A percentile compares a stretch with the other conserved stretches of the same genome.
Conservation (phyloP, 805 yeast species). For the Maudiozyma bulderi region DNA sequence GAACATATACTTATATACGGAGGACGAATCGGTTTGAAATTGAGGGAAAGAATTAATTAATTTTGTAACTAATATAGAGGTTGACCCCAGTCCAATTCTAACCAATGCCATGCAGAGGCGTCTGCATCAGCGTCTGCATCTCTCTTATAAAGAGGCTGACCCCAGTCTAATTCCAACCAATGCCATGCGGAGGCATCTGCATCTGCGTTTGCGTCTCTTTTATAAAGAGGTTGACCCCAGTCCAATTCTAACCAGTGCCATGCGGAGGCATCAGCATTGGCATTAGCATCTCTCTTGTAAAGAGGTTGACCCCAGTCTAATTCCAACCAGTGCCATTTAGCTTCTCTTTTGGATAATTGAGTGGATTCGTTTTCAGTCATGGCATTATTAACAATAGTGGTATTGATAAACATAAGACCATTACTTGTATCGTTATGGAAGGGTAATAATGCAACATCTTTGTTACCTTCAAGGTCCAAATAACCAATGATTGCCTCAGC, state of each 20-base stretch:
- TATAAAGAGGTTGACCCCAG: slow-evolving; percentile 20
- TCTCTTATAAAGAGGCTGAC: slow-evolving; percentile 24
- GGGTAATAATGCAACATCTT: slow-evolving; percentile 23
- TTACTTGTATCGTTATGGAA: slow-evolving; percentile 21
- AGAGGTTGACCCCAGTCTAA: slow-evolving; percentile 20
- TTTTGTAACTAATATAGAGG: slow-evolving; percentile 14
- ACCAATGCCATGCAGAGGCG: slow-evolving; percentile 22
- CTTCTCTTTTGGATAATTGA: slow-evolving; percentile 21
- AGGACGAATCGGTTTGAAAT: background rate
- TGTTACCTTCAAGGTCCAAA: slow-evolving; percentile 21
- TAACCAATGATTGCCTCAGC: slow-evolving; percentile 26
- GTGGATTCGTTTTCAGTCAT: slow-evolving; percentile 4
- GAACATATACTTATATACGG: background rate
- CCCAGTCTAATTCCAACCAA: slow-evolving; percentile 18
- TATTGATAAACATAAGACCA: slow-evolving; percentile 25
- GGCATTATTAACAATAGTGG: slow-evolving; percentile 24
- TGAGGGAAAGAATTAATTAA: background rate
- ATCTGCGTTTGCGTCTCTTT: slow-evolving; percentile 22
- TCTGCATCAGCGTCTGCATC: slow-evolving; percentile 22
- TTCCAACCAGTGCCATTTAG: slow-evolving; percentile 25
- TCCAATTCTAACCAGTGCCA: slow-evolving; percentile 21
- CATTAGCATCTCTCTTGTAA: slow-evolving; percentile 22
- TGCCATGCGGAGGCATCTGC: slow-evolving; percentile 21
- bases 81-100: slow-evolving; percentile 18
- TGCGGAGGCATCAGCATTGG: slow-evolving; percentile 16